Percentiles rank a stretch among this genome's conserved stretches.
Evolutionary conservation across 352 stramenopile species (phyloP).

Genomic region (Globisporangium alternatum): DNA sequence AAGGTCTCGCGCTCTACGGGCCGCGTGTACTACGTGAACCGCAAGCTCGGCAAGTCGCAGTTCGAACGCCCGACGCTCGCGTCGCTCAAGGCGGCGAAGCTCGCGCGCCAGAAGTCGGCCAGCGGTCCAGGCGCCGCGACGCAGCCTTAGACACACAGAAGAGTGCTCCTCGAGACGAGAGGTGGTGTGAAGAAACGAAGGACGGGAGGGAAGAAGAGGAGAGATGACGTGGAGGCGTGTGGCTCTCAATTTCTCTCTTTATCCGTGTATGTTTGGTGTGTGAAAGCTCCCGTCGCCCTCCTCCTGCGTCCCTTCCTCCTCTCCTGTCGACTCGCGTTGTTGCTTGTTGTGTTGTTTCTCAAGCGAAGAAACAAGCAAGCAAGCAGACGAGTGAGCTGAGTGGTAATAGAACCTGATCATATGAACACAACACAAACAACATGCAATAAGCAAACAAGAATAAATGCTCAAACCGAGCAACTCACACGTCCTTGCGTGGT

Average conservation of each 20-base stretch:
- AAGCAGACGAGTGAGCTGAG: background rate
- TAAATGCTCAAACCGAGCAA: background rate
- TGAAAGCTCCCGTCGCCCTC: conserved; percentile 8
- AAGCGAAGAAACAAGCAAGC: background rate
- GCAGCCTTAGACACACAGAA: conserved; percentile 16
- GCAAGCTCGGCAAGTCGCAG: conserved; percentile 84
- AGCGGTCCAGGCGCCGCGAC: conserved; percentile 15
- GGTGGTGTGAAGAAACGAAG: background rate
- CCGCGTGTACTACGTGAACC: conserved; percentile 88
- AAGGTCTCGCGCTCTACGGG: conserved; percentile 86
- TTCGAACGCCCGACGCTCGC: conserved; percentile 83
- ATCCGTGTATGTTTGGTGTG: conserved; percentile 6
- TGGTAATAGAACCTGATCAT: conserved; percentile 12
- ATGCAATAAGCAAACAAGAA: too few relatives aligned
- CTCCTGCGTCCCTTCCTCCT: background rate
- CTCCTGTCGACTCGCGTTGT: background rate
- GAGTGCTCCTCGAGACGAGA: background rate
- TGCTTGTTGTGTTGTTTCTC: background rate
- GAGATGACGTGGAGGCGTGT: background rate
- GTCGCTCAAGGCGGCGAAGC: conserved; percentile 81
- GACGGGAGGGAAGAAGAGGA: too few relatives aligned
- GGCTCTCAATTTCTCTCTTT: conserved; percentile 5
- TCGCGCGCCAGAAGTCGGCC: conserved; percentile 63
- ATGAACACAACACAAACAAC: too few relatives aligned
- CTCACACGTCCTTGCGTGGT: background rate